Conservation (phyloP, 257 asterid species). For the Nicotiana knightiana region DNA sequence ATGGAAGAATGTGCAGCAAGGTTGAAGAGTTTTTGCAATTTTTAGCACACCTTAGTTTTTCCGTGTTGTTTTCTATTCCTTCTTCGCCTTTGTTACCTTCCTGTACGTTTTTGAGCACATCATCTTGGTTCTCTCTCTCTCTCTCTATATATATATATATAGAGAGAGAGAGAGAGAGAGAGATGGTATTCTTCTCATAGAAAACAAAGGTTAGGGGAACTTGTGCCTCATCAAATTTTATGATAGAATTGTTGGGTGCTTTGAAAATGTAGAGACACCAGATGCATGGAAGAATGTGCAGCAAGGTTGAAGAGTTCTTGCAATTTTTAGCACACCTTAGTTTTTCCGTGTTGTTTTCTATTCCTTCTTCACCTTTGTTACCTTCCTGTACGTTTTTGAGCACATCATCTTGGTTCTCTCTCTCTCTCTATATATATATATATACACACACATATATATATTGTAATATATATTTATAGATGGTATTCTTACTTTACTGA, state of each 20-base stretch:
- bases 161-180: too few relatives aligned
- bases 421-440: background rate
- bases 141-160: too few relatives aligned
- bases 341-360: background rate
- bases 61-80: background rate
- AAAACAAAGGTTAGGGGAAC: background rate
- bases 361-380: background rate
- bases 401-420: background rate
- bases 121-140: background rate
- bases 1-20: background rate
- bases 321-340: background rate
- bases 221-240: background rate
- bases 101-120: background rate
- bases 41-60: background rate
- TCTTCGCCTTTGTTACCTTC: background rate
- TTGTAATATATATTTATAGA: background rate
- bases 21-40: background rate
- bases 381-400: background rate
- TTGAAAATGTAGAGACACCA: background rate
- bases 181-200: too few relatives aligned
- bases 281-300: background rate
- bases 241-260: constrained; percentile 1
- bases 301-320: background rate
- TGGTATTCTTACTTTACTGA: background rate
- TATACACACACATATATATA: too few relatives aligned